Conservation (phyloP, 257 asterid species). For the Nicotiana paniculata region DNA sequence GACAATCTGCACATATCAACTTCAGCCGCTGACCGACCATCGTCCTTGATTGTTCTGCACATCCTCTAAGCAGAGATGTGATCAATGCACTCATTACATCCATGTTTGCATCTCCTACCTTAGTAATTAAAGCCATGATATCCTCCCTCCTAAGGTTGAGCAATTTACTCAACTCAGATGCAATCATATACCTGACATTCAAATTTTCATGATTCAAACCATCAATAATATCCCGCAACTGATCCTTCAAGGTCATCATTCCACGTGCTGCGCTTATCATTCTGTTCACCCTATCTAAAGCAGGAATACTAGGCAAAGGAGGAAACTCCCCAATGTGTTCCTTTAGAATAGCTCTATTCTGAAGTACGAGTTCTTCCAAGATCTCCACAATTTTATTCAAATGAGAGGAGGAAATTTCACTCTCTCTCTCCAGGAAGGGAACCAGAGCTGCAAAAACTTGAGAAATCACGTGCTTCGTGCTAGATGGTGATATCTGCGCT, state of each 20-base stretch:
- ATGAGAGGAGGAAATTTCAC: conserved; percentile 46
- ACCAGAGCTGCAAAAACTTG: conserved; percentile 97
- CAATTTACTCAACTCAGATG: conserved; percentile 81
- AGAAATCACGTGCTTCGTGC: conserved; percentile 84
- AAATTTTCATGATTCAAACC: conserved; percentile 89
- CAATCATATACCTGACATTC: conserved; percentile 96
- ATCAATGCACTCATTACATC: conserved; percentile 79
- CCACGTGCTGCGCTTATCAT: conserved; percentile 88
- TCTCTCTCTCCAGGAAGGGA: conserved; percentile 81
- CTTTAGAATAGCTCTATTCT: conserved; percentile 57
- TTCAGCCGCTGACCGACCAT: conserved; percentile 86
- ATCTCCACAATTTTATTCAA: conserved; percentile 68
- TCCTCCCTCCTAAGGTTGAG: conserved; percentile 66
- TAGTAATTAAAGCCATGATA: conserved; percentile 53
- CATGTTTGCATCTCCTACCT: conserved; percentile 68
- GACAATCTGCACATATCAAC: conserved; percentile 88
- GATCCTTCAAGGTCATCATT: conserved; percentile 66
- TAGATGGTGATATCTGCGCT: conserved; percentile 69
- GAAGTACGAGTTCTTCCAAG: conserved; percentile 85
- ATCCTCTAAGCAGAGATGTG: conserved; percentile 85
- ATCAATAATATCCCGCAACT: conserved; percentile 67
- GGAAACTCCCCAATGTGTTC: conserved; percentile 88
- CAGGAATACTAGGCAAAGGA: conserved; percentile 80
- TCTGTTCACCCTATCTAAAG: conserved; percentile 69
- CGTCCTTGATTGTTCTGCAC: conserved; percentile 95